Evolutionary conservation across 441 rosid genomes (phyloP), one percentile per base, ranked within the genome.

Genomic region (Bruguiera hainesii): DNA sequence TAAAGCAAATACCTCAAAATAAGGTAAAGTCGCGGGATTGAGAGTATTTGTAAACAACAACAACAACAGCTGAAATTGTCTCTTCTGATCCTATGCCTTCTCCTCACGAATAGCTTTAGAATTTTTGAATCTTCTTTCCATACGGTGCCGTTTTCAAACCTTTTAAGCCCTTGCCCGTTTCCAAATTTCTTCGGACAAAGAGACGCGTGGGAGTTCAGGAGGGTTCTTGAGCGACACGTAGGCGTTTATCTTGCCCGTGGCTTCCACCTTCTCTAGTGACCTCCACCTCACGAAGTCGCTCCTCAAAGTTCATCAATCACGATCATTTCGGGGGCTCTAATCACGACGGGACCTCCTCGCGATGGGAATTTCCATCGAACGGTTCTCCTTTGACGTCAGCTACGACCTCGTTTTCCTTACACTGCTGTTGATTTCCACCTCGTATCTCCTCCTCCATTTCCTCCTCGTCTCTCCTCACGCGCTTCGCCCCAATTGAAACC

Each of bases 401-500:
- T 9, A 72, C 77, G 4, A 64, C 37, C 51, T 77, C 89, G 18
- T 56, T 64, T 10, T 76, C 90, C 31, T 56, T 62, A 7, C 29
- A 29, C 26, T 50, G 75, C 20, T 49, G 67, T 58, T 33, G 76
- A 69, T 64, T 60, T 26, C 23, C 33, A 19, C 46, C 56, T n/a
- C 70, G 28, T 20, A 10, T 30, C 59, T 26, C 66, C 58, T 18
- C 58, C 33, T 29, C 76, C n/a, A 28, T 65, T 31, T 33, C 56
- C 11, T 72, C 82, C 6, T 59, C 79, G 0, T 79, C 83, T 75
- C 97, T 86, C 65, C 75, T 66, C 78, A 29, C 82, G 70, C 99
- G 84, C 70, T 94, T 94, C 39, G 66, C 46, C 28, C 99, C 98
- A 16, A 94, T 85, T 5, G 92, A 80, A 18, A 90, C 96, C 30